A percentile compares a stretch with the other conserved stretches of the same genome.
These are phyloP conservation scores for Serendipita sp. DNA, from an alignment of 768 basidiomycete genomes.

Conservation along the genomic window DNA sequence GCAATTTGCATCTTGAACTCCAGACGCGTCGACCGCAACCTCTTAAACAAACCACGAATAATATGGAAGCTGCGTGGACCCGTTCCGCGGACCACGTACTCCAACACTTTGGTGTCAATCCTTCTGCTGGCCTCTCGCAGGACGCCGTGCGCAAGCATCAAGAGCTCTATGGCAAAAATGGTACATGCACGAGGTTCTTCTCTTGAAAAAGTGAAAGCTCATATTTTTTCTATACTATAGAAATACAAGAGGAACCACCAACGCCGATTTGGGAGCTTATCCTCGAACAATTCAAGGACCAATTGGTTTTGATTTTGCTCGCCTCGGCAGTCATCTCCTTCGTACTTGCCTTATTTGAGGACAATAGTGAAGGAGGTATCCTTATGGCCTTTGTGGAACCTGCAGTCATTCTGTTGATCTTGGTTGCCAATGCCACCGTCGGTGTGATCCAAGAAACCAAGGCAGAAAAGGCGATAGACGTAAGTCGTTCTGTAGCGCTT, in stretches of 20 bases:
- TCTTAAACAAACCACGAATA: not conserved
- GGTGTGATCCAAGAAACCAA: slow-evolving; percentile 95
- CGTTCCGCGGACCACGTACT: slow-evolving; percentile 49
- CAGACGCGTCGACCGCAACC: too few species aligned
- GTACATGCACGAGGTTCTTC: slow-evolving; percentile 23
- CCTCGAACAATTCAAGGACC: slow-evolving; percentile 98
- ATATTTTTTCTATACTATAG: slow-evolving; percentile 26
- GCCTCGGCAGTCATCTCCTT: slow-evolving; percentile 90
- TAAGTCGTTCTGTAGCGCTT: slow-evolving; percentile 27
- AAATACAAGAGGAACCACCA: slow-evolving; percentile 79
- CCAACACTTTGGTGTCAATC: slow-evolving; percentile 54
- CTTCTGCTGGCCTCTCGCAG: slow-evolving; percentile 41
- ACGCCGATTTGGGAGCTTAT: slow-evolving; percentile 90
- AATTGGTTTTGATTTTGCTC: slow-evolving; percentile 90
- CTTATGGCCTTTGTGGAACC: slow-evolving; percentile 91
- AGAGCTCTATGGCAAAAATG: slow-evolving; percentile 73
- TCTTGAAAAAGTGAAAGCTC: not conserved
- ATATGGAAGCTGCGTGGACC: slow-evolving; percentile 69
- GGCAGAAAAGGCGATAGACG: slow-evolving; percentile 93
- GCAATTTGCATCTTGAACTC: too few species aligned
- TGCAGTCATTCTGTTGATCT: slow-evolving; percentile 83
- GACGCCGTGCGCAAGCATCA: slow-evolving; percentile 58
- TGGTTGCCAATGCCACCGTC: slow-evolving; percentile 92
- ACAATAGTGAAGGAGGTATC: slow-evolving; percentile 35
- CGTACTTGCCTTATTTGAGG: slow-evolving; percentile 76